Percentiles rank a stretch among this genome's conserved stretches.
phyloP scores from a whole-genome alignment of 495 filamentous ascomycete genomes.

The Trichocladium uniseriatum region DNA sequence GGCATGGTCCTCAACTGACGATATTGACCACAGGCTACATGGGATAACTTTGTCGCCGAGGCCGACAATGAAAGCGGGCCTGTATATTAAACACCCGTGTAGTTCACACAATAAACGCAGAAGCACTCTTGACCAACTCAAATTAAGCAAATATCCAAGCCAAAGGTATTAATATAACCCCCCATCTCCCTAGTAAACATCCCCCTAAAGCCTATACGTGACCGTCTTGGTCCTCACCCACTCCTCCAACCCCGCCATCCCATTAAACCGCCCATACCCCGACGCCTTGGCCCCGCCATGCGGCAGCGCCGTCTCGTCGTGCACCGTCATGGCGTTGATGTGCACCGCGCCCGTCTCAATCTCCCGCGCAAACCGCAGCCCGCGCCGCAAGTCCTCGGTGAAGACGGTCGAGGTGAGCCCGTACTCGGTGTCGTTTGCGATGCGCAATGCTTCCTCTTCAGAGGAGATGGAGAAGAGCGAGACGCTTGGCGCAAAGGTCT shows the following conservation, averaged over 20 bases:
- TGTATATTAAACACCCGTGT: no score
- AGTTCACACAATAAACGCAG: no score
- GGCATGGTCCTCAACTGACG: no score
- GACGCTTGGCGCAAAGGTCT: constrained; percentile 77
- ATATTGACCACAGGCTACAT: no score
- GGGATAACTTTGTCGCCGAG: no score
- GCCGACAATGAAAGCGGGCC: no score
- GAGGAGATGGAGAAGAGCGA: constrained; percentile 45
- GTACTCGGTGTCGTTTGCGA: constrained; percentile 77
- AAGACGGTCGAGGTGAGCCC: constrained; percentile 84
- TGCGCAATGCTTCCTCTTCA: constrained; percentile 60
- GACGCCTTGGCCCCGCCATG: constrained; percentile 81
- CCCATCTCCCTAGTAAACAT: no score
- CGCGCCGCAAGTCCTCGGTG: constrained; percentile 66
- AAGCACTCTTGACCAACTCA: no score
- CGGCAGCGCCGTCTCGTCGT: constrained; percentile 70
- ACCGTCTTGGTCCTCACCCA: constrained; percentile 80
- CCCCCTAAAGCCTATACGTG: constrained; percentile 50
- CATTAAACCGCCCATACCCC: constrained; percentile 62
- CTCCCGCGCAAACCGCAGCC: constrained; percentile 61
- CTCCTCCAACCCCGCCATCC: constrained; percentile 49
- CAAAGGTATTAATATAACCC: no score
- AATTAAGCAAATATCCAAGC: no score
- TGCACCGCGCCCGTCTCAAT: constrained; percentile 81
- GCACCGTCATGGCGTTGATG: constrained; percentile 77